These are phyloP conservation scores for Candida pseudoviswanathii DNA, from an alignment of 1,139 yeast species.

Conservation along the genomic window DNA sequence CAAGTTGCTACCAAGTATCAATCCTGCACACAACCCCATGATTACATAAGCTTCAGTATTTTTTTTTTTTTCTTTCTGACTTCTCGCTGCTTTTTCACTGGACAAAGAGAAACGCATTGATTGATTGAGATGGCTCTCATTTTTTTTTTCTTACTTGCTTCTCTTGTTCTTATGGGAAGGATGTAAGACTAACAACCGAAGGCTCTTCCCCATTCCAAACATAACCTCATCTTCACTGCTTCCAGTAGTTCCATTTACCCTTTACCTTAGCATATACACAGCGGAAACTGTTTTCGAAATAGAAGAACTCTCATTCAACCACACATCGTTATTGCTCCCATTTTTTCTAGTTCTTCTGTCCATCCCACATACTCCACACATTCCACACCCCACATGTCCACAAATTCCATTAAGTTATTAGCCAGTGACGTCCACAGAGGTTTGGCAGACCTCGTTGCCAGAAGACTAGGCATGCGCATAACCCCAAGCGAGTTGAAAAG, in stretches of 20 bases:
- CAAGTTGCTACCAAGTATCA: too few relatives aligned
- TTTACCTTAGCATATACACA: background rate
- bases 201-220: background rate
- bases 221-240: background rate
- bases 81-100: too few relatives aligned
- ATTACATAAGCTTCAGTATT: too few relatives aligned
- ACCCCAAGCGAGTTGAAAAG: constrained; percentile 69
- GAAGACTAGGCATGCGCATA: constrained; percentile 59
- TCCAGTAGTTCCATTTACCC: background rate
- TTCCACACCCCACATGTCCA: constrained; percentile 45
- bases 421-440: constrained; percentile 95
- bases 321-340: background rate
- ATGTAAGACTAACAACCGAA: background rate
- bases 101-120: too few relatives aligned
- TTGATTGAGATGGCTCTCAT: background rate
- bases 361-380: background rate
- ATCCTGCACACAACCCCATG: too few relatives aligned
- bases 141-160: background rate
- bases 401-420: constrained; percentile 82
- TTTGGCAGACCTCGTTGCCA: constrained; percentile 74
- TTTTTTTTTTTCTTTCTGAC: too few relatives aligned
- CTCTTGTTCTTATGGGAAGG: background rate
- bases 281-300: background rate
- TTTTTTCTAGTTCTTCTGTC: background rate
- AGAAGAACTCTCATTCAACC: background rate